Evolutionary conservation across 345 rosid genomes (phyloP), one percentile per base, ranked within the genome.

Genomic region (Excoecaria agallocha): DNA sequence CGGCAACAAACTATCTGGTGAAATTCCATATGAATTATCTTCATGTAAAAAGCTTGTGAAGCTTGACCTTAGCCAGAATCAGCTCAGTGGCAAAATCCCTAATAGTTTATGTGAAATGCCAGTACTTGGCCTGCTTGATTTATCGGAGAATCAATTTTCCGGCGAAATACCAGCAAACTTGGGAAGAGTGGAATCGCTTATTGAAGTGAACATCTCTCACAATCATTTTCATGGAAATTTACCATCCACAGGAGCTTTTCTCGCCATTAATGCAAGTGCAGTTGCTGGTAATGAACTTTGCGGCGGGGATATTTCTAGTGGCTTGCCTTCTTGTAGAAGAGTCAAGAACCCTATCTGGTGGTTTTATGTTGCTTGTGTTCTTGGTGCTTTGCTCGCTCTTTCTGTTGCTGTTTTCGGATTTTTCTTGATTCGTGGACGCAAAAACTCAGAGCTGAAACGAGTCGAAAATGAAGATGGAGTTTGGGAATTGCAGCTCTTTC

Each of bases 31-130:
- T 12, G 88, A 89, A 54, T 65, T 94, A 55, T 86, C 92, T 78
- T 86, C 86, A 9, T 88, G 91, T 87, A 86, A 73, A 84, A 88
- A 87, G 78, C 88, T 94, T 24, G 97, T 90, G 50, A 85, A 79
- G 63, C 83, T 94, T 69, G 92, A 92, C 86, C 83, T 94, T n/a
- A 94, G 97, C 77, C 74, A 83, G 70, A 94, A 94, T 74, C 83
- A 80, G 68, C 85, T 94, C 30, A 80, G 57, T 0, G 97, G 97
- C 20, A 78, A 63, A 69, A 88, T 94, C 63, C 97, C 98, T 48
- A 51, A 65, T 0, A 81, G 82, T 45, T 51, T 80, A 25, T 72
- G 79, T 9, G 60, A 75, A 87, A 70, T 82, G 90, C 13, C 81
- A 81, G 71, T 86, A 89, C 95, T 94, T 0, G 84, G 97, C 8